Percentiles rank a stretch among this genome's conserved stretches.
Conservation (phyloP, 345 rosid species). For the Rhodamnia argentea region DNA sequence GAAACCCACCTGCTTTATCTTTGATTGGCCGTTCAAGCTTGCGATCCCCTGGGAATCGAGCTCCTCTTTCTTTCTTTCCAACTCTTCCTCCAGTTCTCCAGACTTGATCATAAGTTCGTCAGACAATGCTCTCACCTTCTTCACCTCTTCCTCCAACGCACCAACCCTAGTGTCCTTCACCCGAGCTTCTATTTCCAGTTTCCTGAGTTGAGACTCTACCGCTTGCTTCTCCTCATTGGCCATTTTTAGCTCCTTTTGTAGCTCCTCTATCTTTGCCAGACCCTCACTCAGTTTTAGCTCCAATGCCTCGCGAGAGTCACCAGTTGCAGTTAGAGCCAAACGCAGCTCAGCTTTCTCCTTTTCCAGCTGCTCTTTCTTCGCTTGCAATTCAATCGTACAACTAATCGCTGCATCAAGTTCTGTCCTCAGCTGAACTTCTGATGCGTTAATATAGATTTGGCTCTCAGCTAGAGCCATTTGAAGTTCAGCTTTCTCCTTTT, state of each 20-base stretch:
- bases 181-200: constrained; percentile 38
- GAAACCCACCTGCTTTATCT: constrained; percentile 63
- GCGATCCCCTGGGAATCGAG: constrained; percentile 28
- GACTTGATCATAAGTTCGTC: constrained; percentile 41
- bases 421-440: not conserved
- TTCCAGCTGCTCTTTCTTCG: not conserved
- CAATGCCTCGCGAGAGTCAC: not conserved
- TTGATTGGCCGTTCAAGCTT: constrained; percentile 30
- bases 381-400: not conserved
- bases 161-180: constrained; percentile 35
- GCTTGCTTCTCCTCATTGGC: constrained; percentile 1
- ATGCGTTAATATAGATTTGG: constrained; percentile 3
- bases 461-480: not conserved
- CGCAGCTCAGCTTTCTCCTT: not conserved
- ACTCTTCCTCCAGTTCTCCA: constrained; percentile 60
- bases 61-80: constrained; percentile 34
- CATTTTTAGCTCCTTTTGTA: not conserved
- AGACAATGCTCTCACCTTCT: constrained; percentile 42
- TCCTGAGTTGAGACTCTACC: constrained; percentile 23
- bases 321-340: not conserved
- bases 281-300: not conserved
- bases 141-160: constrained; percentile 45
- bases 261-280: not conserved
- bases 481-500: not conserved
- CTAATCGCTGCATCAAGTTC: not conserved